phyloP scores from a whole-genome alignment of 495 filamentous ascomycete species.

The Penicillium alfredii region DNA sequence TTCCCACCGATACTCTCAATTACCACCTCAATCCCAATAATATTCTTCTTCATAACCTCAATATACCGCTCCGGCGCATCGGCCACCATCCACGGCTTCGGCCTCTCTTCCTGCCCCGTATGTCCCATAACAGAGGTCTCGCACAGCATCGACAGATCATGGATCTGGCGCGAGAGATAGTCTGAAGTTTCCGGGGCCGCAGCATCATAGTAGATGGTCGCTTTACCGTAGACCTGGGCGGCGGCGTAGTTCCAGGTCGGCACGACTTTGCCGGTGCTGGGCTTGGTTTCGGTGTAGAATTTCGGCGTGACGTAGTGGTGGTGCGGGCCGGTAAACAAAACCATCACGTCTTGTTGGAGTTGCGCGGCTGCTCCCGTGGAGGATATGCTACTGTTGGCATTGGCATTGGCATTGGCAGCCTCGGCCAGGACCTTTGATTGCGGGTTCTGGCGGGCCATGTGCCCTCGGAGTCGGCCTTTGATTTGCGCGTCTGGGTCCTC shows the following conservation, averaged over 20 bases:
- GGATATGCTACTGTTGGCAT: constrained; percentile 1
- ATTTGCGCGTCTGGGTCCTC: constrained; percentile 21
- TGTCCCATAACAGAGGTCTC: constrained; percentile 46
- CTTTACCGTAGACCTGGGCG: constrained; percentile 45
- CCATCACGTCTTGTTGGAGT: constrained; percentile 25
- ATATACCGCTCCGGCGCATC: constrained; percentile 48
- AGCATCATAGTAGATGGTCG: constrained; percentile 39
- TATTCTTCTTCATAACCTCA: constrained; percentile 45
- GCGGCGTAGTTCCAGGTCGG: constrained; percentile 55
- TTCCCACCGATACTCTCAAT: constrained; percentile 48
- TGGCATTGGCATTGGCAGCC: constrained; percentile 5
- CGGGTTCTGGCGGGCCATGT: constrained; percentile 51
- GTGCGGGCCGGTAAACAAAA: constrained; percentile 44
- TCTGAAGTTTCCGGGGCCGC: constrained; percentile 28
- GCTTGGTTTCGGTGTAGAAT: constrained; percentile 53
- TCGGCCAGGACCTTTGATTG: constrained; percentile 49
- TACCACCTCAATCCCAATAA: constrained; percentile 49
- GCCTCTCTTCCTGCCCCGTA: constrained; percentile 32
- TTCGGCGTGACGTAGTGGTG: constrained; percentile 54
- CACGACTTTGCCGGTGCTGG: constrained; percentile 48
- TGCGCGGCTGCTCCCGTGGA: no score
- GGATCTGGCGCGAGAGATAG: constrained; percentile 38
- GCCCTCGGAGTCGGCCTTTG: constrained; percentile 45
- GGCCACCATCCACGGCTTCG: constrained; percentile 38
- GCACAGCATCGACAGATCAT: constrained; percentile 34